Evolutionary conservation across 441 rosid genomes (phyloP), one percentile per base, ranked within the genome.

Genomic region (Populus hybrid): DNA sequence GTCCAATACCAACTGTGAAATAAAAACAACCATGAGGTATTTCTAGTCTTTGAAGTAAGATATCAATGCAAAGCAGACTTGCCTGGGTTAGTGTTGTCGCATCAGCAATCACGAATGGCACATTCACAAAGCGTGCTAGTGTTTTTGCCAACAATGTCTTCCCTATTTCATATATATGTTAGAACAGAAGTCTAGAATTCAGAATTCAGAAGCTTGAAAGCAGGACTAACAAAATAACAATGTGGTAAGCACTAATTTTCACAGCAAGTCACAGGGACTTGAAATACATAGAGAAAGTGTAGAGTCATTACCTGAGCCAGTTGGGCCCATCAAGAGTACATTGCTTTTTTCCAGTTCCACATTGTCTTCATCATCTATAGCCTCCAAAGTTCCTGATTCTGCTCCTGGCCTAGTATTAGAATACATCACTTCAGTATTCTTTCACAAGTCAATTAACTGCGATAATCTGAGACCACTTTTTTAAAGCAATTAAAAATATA

Each of bases 321-420:
- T 95, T 64, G 99, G 97, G 23, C 97, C 99, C 90, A 95, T 91
- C 87, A 95, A 78, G 71, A 95, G 97, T 50, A 93, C 98, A 82
- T 93, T 95, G 88, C 98, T 95, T 86, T 95, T 95, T 75, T 95
- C 99, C 83, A 95, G 85, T 82, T 93, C 99, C 24, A 95, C 98
- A 38, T 88, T 84, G 65, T 92, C 93, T 38, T 91, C 96, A 79
- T 90, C 87, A 86, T 90, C 92, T 79, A 84, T 50, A 77, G 82
- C 64, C 40, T 81, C 81, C 18, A 81, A 65, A 74, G 59, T 79
- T 79, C 83, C 87, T 63, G 86, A 61, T 86, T 92, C 95, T 82
- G 78, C 92, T 83, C 82, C 97, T 86, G 93, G 86, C 98, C 99
- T 95, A 92, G 91, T 83, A 81, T 83, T 80, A 82, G 80, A 77